Percentiles rank a stretch among this genome's conserved stretches.
These are phyloP conservation scores for Hypholoma sublateritium DNA, from an alignment of 768 basidiomycete species.

Conservation along the genomic window DNA sequence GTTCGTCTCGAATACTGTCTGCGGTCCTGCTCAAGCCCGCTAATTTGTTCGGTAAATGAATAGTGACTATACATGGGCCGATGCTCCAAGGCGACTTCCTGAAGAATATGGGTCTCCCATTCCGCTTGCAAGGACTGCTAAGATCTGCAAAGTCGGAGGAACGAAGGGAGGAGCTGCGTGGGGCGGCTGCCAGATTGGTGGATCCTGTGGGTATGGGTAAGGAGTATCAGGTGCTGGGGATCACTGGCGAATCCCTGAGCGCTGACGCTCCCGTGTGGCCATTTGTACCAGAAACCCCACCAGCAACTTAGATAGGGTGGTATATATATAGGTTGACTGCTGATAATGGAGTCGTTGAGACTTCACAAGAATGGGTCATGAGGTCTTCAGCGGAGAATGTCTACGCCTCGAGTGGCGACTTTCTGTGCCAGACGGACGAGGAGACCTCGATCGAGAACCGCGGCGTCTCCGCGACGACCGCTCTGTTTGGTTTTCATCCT, in stretches of 20 bases:
- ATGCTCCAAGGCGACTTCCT: slow-evolving; percentile 79
- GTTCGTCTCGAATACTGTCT: slow-evolving; percentile 36
- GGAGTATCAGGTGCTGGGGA: slow-evolving; percentile 81
- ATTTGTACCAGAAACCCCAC: background rate
- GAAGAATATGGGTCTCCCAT: slow-evolving; percentile 67
- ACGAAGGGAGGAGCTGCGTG: slow-evolving; percentile 49
- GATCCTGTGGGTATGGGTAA: slow-evolving; percentile 83
- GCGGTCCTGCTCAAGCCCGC: background rate
- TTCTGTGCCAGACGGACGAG: slow-evolving; percentile 14
- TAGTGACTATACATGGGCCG: slow-evolving; percentile 59
- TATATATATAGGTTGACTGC: background rate
- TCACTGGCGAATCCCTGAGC: slow-evolving; percentile 24
- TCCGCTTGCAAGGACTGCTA: slow-evolving; percentile 66
- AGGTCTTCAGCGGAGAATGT: background rate
- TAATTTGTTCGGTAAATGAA: slow-evolving; percentile 17
- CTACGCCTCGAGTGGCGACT: background rate
- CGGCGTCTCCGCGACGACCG: slow-evolving; percentile 20
- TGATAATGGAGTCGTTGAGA: background rate
- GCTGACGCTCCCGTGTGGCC: background rate
- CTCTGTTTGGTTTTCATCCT: slow-evolving; percentile 9
- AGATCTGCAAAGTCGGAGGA: slow-evolving; percentile 48
- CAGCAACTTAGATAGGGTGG: background rate
- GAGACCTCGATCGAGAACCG: slow-evolving; percentile 38
- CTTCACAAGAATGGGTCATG: background rate
- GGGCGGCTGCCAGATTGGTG: slow-evolving; percentile 69